phyloP scores from a whole-genome alignment of 108 stramenopile genomes.

The Nannochloropsis salina region DNA sequence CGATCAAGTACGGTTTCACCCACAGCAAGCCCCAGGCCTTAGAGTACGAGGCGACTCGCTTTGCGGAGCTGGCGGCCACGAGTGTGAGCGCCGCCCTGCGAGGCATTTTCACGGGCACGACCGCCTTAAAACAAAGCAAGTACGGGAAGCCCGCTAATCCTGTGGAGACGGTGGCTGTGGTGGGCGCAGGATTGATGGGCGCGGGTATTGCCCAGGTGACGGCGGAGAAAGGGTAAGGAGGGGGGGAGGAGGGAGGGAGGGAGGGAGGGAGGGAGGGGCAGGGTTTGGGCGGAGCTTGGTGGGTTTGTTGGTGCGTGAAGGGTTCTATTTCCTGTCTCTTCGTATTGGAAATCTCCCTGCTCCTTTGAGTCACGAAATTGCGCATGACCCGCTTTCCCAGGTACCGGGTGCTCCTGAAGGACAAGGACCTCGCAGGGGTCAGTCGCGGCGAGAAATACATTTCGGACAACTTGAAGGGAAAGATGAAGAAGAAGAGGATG shows the following conservation, averaged over 20 bases:
- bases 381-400: background rate
- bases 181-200: slow-evolving; percentile 99
- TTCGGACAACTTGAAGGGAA: slow-evolving; percentile 82
- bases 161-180: slow-evolving; percentile 85
- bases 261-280: no score
- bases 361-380: background rate
- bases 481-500: slow-evolving; percentile 81
- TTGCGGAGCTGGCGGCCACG: slow-evolving; percentile 92
- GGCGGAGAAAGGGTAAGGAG: slow-evolving; percentile 75
- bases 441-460: slow-evolving; percentile 80
- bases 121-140: slow-evolving; percentile 82
- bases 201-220: slow-evolving; percentile 97
- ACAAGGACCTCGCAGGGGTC: slow-evolving; percentile 74
- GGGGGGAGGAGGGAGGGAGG: no score
- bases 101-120: slow-evolving; percentile 72
- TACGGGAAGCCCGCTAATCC: slow-evolving; percentile 65
- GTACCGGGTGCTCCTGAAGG: slow-evolving; percentile 83
- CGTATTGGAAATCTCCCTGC: background rate
- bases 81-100: slow-evolving; percentile 85
- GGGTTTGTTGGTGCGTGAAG: background rate
- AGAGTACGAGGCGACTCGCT: slow-evolving; percentile 81
- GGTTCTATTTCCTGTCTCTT: background rate
- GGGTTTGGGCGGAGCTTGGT: no score
- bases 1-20: slow-evolving; percentile 3
- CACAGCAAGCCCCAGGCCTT: slow-evolving; percentile 58